These are phyloP conservation scores for Angomonas deanei DNA, from an alignment of 208 protist genomes.

Conservation along the genomic window DNA sequence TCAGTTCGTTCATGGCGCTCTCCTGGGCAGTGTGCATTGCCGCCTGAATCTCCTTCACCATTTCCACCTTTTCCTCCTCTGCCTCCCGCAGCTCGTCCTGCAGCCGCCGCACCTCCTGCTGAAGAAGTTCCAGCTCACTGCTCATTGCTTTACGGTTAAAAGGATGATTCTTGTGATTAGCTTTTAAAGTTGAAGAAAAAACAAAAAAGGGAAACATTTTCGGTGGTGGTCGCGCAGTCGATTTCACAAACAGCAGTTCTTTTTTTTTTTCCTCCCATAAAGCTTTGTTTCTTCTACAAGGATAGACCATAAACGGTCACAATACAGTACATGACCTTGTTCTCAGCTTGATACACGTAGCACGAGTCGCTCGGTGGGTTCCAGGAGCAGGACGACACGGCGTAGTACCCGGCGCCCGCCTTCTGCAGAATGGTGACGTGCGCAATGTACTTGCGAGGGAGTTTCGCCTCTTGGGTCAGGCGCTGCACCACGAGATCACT, in stretches of 20 bases:
- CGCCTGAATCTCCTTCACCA: neutral
- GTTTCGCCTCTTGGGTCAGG: slow-evolving; percentile 72
- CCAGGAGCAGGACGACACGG: slow-evolving; percentile 85
- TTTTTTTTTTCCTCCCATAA: no score
- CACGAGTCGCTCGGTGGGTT: slow-evolving; percentile 81
- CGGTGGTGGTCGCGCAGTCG: no score
- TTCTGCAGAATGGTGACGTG: slow-evolving; percentile 85
- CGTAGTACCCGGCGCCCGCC: slow-evolving; percentile 81
- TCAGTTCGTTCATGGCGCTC: no score
- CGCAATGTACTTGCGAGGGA: slow-evolving; percentile 89
- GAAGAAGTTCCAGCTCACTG: no score
- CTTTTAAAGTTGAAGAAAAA: no score
- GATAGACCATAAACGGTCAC: slow-evolving; percentile 82
- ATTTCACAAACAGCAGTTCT: no score
- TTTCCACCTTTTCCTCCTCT: neutral
- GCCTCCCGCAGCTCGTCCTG: neutral
- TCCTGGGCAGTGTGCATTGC: no score
- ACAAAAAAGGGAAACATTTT: no score
- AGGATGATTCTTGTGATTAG: neutral
- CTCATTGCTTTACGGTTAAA: neutral
- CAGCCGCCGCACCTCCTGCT: neutral
- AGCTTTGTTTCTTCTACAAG: slow-evolving; percentile 29
- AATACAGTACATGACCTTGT: slow-evolving; percentile 80
- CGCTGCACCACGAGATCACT: slow-evolving; percentile 73
- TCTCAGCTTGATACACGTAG: slow-evolving; percentile 77